Base-by-base conservation (phyloP, 1,139 yeast species). In the Diutina scorzettiae region DNA sequence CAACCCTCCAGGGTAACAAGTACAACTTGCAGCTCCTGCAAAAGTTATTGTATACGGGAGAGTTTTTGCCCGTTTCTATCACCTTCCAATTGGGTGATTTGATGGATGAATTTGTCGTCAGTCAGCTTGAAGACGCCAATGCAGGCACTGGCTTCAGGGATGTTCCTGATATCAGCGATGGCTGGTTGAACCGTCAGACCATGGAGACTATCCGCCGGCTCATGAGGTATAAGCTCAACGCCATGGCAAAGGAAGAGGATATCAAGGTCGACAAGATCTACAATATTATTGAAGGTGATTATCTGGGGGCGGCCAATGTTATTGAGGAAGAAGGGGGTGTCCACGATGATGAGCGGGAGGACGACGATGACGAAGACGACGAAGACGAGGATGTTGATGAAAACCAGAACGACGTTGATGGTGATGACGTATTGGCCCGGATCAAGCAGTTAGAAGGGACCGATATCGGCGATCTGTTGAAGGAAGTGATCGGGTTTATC, bases 61-160 rank as follows among this genome's bases (percentile, higher is more conserved):
- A 61, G 2, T 69, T 68, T 28, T 54, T 83, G 20, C 95, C 96
- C 0, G 63, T 71, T 42, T 74, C 85, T 2, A 72, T 85, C 5
- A 73, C 82, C 44, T 78, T 82, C 51, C 96, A 86, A 55, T 64
- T 91, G n/a, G 89, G 89, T 30, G 93, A 91, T 55, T 66, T 91
- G 5, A 58, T 72, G 3, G 95, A 86, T 53, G 72, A 76, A 5
- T 80, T 78, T 48, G 64, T 89, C 9, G 56, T 60, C 4, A 20
- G 23, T n/a, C 17, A 18, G 8, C 18, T 33, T 12, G 8, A n/a
- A 14, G 64, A 65, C 5, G 58, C 83, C 3, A 58, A 83, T 16
- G 58, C 63, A 3, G 58, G 63, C 1, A 60, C 40, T 63, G 76
- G 55, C 63, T 75, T 56, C 64, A 65, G 66, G 51, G 73, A 49